Evolutionary conservation across 805 yeast genomes (phyloP).

Genomic region (Cyberlindnera maclurae): DNA sequence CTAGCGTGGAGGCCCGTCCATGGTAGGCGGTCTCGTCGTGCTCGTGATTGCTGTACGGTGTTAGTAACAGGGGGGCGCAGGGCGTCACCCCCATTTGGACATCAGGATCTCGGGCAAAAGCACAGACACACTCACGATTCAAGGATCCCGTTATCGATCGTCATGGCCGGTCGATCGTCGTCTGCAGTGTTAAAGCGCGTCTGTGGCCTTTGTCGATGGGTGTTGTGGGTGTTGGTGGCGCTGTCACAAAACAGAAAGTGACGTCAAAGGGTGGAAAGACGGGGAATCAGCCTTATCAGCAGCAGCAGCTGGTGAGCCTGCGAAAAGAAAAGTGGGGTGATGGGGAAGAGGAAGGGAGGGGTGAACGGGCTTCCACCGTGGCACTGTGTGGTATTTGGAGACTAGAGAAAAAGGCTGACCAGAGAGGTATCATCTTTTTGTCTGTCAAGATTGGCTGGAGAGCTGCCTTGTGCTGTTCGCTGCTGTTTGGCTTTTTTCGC

Average conservation of each 20-base stretch:
- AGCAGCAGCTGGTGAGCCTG: not conserved
- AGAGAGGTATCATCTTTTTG: too few relatives aligned
- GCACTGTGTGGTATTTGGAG: too few relatives aligned
- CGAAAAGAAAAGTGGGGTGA: too few relatives aligned
- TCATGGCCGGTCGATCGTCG: not conserved
- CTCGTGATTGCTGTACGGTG: not conserved
- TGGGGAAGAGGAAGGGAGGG: too few relatives aligned
- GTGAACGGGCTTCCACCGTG: too few relatives aligned
- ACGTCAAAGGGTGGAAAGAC: not conserved
- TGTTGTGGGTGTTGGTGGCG: not conserved
- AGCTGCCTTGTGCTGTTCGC: too few relatives aligned
- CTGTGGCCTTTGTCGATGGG: not conserved
- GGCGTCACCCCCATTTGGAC: too few relatives aligned
- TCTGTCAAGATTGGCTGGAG: too few relatives aligned
- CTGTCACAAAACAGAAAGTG: not conserved
- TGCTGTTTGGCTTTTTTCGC: too few relatives aligned
- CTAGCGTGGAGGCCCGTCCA: slow-evolving; percentile 13
- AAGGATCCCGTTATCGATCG: slow-evolving; percentile 1
- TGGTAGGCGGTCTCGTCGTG: not conserved
- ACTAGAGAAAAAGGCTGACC: too few relatives aligned
- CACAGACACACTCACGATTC: not conserved
- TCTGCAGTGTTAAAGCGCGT: too few relatives aligned
- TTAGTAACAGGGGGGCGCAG: not conserved
- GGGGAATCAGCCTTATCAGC: not conserved
- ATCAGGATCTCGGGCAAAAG: too few relatives aligned